A percentile compares a stretch with the other conserved stretches of the same genome.
These are phyloP conservation scores for Botrytis fragariae DNA, from an alignment of 2,329 filamentous ascomycete species.

Conservation along the genomic window DNA sequence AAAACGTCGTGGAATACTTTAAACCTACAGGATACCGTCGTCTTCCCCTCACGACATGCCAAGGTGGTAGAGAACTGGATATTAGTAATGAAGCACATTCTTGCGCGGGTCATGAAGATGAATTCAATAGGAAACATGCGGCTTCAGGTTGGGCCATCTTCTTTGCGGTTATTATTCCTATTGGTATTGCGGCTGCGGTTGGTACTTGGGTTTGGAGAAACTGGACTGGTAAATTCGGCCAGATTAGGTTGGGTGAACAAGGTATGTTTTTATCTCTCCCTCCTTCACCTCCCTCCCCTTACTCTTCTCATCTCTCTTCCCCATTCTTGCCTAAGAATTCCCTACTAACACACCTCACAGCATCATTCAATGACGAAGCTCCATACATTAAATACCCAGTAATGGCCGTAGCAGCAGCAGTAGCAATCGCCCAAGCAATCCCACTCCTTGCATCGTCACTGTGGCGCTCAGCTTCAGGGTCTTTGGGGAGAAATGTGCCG, in stretches of 20 bases:
- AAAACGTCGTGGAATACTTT: conserved; percentile 73
- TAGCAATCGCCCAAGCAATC: conserved; percentile 57
- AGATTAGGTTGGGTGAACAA: conserved; percentile 82
- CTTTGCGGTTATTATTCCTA: conserved; percentile 76
- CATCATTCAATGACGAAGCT: conserved; percentile 64
- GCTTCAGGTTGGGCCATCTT: conserved; percentile 74
- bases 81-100: conserved; percentile 53
- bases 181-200: conserved; percentile 65
- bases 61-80: conserved; percentile 72
- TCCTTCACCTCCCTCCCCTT: background rate
- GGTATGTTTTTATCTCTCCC: conserved; percentile 34
- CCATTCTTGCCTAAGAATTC: background rate
- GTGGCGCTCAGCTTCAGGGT: conserved; percentile 62
- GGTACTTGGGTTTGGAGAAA: conserved; percentile 85
- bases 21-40: conserved; percentile 84
- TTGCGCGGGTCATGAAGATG: conserved; percentile 78
- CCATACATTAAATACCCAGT: conserved; percentile 82
- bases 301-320: background rate
- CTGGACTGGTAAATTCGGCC: conserved; percentile 88
- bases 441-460: conserved; percentile 72
- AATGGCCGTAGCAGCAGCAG: conserved; percentile 63
- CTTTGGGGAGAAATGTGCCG: conserved; percentile 48
- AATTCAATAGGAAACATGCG: conserved; percentile 73
- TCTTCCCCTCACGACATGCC: conserved; percentile 85
- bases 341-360: conserved; percentile 30